Evolutionary conservation across 2,329 filamentous ascomycete species (phyloP).

Genomic region (Thermothelomyces thermophilus): DNA sequence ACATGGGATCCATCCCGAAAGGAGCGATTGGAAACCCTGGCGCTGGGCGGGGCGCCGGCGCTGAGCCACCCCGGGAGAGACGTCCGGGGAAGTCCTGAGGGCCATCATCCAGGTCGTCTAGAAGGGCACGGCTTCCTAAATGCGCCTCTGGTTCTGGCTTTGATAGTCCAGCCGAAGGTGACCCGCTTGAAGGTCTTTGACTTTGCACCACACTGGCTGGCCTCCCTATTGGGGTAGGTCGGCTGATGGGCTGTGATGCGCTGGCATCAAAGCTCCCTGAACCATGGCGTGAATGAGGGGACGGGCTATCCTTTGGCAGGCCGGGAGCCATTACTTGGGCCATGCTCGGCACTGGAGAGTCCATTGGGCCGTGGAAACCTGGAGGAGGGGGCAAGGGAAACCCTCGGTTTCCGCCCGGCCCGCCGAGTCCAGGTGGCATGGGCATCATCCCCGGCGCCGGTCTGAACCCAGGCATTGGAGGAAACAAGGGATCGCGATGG

Average conservation of each 20-base stretch:
- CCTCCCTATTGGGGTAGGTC: slow-evolving; percentile 81
- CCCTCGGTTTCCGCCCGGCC: slow-evolving; percentile 36
- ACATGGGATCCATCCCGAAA: slow-evolving; percentile 24
- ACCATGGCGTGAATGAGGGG: slow-evolving; percentile 66
- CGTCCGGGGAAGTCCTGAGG: slow-evolving; percentile 30
- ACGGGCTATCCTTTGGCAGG: slow-evolving; percentile 32
- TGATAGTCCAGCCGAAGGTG: slow-evolving; percentile 32
- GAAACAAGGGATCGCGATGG: slow-evolving; percentile 45
- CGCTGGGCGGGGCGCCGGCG: slow-evolving; percentile 41
- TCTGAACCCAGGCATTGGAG: slow-evolving; percentile 39
- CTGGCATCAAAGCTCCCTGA: slow-evolving; percentile 61
- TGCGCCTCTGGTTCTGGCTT: slow-evolving; percentile 70
- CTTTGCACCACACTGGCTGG: slow-evolving; percentile 66
- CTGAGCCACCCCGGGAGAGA: slow-evolving; percentile 20
- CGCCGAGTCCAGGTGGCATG: slow-evolving; percentile 46
- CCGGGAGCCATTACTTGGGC: slow-evolving; percentile 34
- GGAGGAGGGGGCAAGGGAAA: slow-evolving; percentile 46
- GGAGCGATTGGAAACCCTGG: slow-evolving; percentile 36
- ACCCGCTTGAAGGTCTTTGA: slow-evolving; percentile 32
- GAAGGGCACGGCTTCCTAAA: slow-evolving; percentile 81
- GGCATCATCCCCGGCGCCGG: slow-evolving; percentile 41
- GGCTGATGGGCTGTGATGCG: slow-evolving; percentile 65
- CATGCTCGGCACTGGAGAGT: slow-evolving; percentile 36
- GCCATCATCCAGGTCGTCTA: slow-evolving; percentile 65
- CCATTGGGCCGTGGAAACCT: slow-evolving; percentile 43